phyloP scores from a whole-genome alignment of 306 rosid species.

The Ceratonia siliqua region DNA sequence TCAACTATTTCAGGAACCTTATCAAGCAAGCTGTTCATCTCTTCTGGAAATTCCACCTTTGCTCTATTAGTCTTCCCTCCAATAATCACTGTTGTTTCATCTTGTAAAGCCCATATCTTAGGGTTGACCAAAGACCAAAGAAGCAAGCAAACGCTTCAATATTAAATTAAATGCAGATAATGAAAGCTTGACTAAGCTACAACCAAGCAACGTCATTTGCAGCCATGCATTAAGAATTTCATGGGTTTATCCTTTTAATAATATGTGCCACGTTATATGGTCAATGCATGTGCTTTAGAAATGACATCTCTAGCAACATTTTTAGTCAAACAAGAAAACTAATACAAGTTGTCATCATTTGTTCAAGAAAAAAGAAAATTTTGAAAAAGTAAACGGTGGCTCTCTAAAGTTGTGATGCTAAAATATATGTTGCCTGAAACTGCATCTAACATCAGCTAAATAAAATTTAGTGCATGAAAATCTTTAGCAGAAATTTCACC shows the following conservation, averaged over 20 bases:
- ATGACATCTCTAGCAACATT: not conserved
- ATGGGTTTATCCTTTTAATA: not conserved
- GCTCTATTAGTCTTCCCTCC: slow-evolving; percentile 94
- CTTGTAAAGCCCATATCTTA: slow-evolving; percentile 97
- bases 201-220: slow-evolving; percentile 3
- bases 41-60: slow-evolving; percentile 79
- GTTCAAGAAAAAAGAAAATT: not conserved
- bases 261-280: not conserved
- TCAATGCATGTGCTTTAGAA: slow-evolving; percentile 2
- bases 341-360: not conserved
- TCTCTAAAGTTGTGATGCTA: not conserved
- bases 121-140: slow-evolving; percentile 37
- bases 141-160: slow-evolving; percentile 19
- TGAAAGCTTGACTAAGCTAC: slow-evolving; percentile 3
- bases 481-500: slow-evolving; percentile 45
- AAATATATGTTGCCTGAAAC: not conserved
- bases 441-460: slow-evolving; percentile 7
- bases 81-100: slow-evolving; percentile 73
- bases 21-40: slow-evolving; percentile 82
- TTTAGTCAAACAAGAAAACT: slow-evolving; percentile 10
- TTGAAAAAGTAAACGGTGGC: not conserved
- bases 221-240: not conserved
- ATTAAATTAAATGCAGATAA: slow-evolving; percentile 14
- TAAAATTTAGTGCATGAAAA: not conserved
- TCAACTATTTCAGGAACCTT: slow-evolving; percentile 74